Evolutionary conservation across 805 yeast species (phyloP), one percentile per base, ranked within the genome.

Genomic region (Metschnikowia baotianmanensis): DNA sequence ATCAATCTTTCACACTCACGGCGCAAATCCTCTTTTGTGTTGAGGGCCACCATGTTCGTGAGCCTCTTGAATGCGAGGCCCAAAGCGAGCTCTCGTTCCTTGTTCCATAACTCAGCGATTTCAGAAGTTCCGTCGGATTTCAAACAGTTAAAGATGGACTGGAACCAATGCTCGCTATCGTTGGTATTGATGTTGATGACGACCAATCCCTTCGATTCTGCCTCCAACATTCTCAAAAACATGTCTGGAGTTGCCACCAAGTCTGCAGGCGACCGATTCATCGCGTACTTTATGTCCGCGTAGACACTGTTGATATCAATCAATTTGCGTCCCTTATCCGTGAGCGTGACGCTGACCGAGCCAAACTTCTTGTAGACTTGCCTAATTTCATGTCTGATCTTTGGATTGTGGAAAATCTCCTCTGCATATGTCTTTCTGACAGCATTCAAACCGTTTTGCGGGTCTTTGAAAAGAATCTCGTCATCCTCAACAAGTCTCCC

Each of bases 211-310:
- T 78, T 72, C 5, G 80, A 62, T 59, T 93, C 99, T 2, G 98
- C 99, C 56, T 85, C 90, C 36, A 90, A 65, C 96, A 93, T 93
- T 55, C 95, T 77, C 55, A 93, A 69, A 52, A 85, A 87, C 29
- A 84, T 67, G 52, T 88, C 96, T 1, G 99, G 98, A 41, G 78
- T 72, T 27, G 69, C 69, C 6, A 78, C 74, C 55, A 93, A 78
- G 43, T 88, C 88, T n/a, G 76, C 74, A 12, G 90, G 82, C 2
- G 86, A 73, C 58, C 93, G 77, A 62, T 88, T 86, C 42, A 80
- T 75, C 17, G 96, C 95, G 63, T 93, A 93, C 58, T 93, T 93
- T 66, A 93, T 82, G 56, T 88, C 96, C 44, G 86, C 88, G 55
- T 82, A 90, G 2, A 89, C 84, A 39, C 90, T 82, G 50, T 81